phyloP scores from a whole-genome alignment of 2,329 filamentous ascomycete species.

The Colletotrichum incanum region DNA sequence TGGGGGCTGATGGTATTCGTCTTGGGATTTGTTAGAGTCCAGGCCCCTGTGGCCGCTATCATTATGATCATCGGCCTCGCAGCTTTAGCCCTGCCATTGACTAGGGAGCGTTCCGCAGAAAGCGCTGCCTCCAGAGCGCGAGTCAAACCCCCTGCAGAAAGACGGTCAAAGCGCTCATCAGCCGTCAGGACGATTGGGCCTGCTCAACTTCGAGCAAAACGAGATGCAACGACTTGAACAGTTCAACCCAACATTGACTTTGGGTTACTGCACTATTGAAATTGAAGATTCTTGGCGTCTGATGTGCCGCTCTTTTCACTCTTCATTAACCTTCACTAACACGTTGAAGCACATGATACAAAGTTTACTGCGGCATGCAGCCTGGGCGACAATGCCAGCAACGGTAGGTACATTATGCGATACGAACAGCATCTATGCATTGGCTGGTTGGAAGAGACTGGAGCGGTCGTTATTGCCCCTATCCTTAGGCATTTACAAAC shows the following conservation, averaged over 20 bases:
- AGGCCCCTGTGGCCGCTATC: slow-evolving; percentile 16
- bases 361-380: neutral
- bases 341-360: neutral
- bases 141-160: slow-evolving; percentile 25
- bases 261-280: neutral
- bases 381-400: neutral
- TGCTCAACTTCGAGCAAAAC: neutral
- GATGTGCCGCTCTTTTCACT: neutral
- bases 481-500: neutral
- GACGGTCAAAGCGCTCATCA: neutral
- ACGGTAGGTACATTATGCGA: neutral
- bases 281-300: neutral
- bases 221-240: neutral
- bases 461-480: neutral
- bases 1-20: slow-evolving; percentile 15
- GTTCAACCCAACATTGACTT: neutral
- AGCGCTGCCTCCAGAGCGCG: neutral
- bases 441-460: neutral
- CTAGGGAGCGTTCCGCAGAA: slow-evolving; percentile 2
- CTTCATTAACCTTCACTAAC: neutral
- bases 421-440: neutral
- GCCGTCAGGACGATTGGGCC: no score
- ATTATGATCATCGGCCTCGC: slow-evolving; percentile 30
- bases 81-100: slow-evolving; percentile 3
- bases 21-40: neutral